These are phyloP conservation scores for Aspergillus felis DNA, from an alignment of 2,329 filamentous ascomycete species.

Conservation along the genomic window DNA sequence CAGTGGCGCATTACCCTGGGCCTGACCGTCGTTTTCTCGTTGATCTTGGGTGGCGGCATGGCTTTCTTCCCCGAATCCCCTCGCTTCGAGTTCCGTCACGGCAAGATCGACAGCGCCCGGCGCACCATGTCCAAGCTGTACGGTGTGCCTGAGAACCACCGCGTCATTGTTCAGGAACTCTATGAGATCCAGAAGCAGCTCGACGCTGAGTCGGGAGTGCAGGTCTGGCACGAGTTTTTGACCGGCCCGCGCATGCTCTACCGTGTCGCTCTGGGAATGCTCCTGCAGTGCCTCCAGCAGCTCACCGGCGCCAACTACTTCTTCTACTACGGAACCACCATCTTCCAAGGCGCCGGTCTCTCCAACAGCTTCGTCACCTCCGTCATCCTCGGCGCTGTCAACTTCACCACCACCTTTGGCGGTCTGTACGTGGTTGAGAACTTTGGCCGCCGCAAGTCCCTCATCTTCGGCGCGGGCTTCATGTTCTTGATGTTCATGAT, in stretches of 20 bases:
- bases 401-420: slow-evolving; percentile 62
- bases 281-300: slow-evolving; percentile 42
- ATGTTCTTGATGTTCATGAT: slow-evolving; percentile 63
- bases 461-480: slow-evolving; percentile 65
- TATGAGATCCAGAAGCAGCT: slow-evolving; percentile 50
- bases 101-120: slow-evolving; percentile 49
- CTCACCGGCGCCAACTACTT: slow-evolving; percentile 45
- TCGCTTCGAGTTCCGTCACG: slow-evolving; percentile 56
- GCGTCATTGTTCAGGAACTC: slow-evolving; percentile 50
- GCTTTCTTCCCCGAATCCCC: slow-evolving; percentile 55
- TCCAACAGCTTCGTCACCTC: slow-evolving; percentile 60
- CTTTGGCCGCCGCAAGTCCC: slow-evolving; percentile 62
- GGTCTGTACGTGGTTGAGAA: slow-evolving; percentile 67
- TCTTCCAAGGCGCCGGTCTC: slow-evolving; percentile 62
- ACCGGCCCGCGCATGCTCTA: slow-evolving; percentile 42
- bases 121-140: slow-evolving; percentile 52
- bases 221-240: slow-evolving; percentile 36
- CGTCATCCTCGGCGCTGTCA: slow-evolving; percentile 63
- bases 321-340: slow-evolving; percentile 50
- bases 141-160: slow-evolving; percentile 50
- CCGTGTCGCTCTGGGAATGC: slow-evolving; percentile 38
- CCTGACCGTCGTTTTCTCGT: slow-evolving; percentile 54
- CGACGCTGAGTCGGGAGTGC: slow-evolving; percentile 16
- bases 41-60: slow-evolving; percentile 53
- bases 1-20: slow-evolving; percentile 52